Percentiles rank a stretch among this genome's conserved stretches.
These are phyloP conservation scores for Gyrodon lividus DNA, from an alignment of 768 basidiomycete genomes.

Conservation along the genomic window DNA sequence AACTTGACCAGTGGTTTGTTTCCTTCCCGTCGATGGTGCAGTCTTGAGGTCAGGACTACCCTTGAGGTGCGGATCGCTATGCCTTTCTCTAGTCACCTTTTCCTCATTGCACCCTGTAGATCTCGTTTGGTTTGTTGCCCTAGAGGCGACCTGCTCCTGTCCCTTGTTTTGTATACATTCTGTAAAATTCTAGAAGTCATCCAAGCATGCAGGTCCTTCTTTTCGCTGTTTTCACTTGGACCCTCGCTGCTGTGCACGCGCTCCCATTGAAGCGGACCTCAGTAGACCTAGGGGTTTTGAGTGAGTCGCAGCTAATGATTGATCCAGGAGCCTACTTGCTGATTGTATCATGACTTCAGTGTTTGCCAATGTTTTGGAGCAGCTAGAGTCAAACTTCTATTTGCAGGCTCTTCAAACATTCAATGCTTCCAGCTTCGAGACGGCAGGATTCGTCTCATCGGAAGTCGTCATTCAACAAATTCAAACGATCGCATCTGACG, in stretches of 20 bases:
- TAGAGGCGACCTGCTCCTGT: slow-evolving; percentile 48
- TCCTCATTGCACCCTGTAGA: not conserved
- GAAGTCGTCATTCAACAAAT: slow-evolving; percentile 62
- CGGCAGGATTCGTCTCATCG: slow-evolving; percentile 61
- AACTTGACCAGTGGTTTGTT: not conserved
- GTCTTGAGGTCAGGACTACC: slow-evolving; percentile 3
- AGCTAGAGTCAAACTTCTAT: slow-evolving; percentile 72
- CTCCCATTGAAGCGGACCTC: slow-evolving; percentile 11
- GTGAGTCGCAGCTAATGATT: slow-evolving; percentile 39
- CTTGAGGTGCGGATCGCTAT: not conserved
- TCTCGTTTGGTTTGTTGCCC: not conserved
- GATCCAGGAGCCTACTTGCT: not conserved
- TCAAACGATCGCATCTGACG: slow-evolving; percentile 57
- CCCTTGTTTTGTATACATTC: slow-evolving; percentile 31
- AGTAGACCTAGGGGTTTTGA: slow-evolving; percentile 46
- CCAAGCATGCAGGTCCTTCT: slow-evolving; percentile 5
- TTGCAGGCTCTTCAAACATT: slow-evolving; percentile 64
- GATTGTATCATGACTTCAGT: slow-evolving; percentile 38
- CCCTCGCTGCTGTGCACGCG: slow-evolving; percentile 2
- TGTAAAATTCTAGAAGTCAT: slow-evolving; percentile 19
- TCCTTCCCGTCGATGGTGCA: not conserved
- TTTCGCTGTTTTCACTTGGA: not conserved
- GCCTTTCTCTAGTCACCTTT: not conserved
- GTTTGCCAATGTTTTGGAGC: slow-evolving; percentile 75
- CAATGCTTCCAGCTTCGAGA: slow-evolving; percentile 56